Evolutionary conservation across 352 stramenopile species (phyloP).

Genomic region (Globisporangium spiculum): DNA sequence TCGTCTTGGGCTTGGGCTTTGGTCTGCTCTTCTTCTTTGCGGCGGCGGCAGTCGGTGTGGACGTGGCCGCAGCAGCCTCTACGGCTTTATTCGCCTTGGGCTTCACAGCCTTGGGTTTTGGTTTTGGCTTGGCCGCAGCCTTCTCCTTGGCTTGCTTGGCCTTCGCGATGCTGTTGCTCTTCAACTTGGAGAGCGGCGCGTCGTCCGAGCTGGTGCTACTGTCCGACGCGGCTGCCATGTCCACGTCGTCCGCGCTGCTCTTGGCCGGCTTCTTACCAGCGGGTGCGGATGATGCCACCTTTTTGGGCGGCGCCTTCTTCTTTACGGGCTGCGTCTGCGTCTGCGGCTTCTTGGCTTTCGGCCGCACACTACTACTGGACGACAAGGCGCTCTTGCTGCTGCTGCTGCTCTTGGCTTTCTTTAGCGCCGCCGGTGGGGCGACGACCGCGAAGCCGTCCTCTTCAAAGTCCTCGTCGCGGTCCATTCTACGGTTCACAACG

Average conservation of each 20-base stretch:
- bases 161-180: conserved; percentile 7
- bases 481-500: conserved; percentile 9
- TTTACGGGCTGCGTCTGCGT: neutral
- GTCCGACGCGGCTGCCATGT: neutral
- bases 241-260: neutral
- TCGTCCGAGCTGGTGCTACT: conserved; percentile 5
- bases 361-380: neutral
- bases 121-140: conserved; percentile 10
- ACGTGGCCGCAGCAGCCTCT: neutral
- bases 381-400: neutral
- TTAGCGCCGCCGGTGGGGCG: neutral
- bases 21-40: neutral
- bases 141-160: conserved; percentile 21
- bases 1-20: conserved; percentile 4
- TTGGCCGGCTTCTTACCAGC: conserved; percentile 5
- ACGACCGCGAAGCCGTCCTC: conserved; percentile 16
- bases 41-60: neutral
- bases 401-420: conserved; percentile 10
- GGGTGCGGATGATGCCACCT: neutral
- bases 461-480: conserved; percentile 15
- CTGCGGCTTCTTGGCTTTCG: conserved; percentile 12
- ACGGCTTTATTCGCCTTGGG: neutral
- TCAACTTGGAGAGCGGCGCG: conserved; percentile 8
- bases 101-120: conserved; percentile 22
- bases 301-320: conserved; percentile 4